These are phyloP conservation scores for Cucurbita ficifolia DNA, from an alignment of 306 rosid species.

Conservation along the genomic window DNA sequence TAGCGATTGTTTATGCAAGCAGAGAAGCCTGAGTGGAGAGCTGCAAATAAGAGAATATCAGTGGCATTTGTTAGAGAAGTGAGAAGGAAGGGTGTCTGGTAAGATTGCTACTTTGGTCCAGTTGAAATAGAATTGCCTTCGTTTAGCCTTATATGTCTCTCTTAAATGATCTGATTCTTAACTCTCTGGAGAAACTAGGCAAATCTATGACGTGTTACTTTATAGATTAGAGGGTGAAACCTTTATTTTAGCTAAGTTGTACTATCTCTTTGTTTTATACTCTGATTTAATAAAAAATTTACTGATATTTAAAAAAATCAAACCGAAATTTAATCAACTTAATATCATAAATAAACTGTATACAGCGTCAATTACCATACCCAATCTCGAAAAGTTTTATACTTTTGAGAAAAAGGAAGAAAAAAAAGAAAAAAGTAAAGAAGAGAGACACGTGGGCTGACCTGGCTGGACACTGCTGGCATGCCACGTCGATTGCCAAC, in stretches of 20 bases:
- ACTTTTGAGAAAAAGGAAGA: neutral
- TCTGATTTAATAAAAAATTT: no score
- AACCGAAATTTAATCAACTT: no score
- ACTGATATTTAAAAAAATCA: no score
- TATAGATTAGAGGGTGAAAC: no score
- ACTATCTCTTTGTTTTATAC: no score
- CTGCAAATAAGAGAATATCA: constrained; percentile 13
- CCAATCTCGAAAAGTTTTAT: neutral
- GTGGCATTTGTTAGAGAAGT: neutral
- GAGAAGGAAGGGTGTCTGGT: neutral
- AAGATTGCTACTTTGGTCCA: neutral
- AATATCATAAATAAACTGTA: no score
- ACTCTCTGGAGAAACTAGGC: neutral
- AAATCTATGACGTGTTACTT: neutral
- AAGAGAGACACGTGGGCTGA: neutral
- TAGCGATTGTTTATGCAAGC: constrained; percentile 50
- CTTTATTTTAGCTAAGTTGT: no score
- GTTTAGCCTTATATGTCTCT: neutral
- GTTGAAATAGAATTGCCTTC: neutral
- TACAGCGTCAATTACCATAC: neutral
- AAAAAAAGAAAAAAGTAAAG: neutral
- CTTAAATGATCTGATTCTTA: neutral
- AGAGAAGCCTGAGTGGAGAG: constrained; percentile 25
- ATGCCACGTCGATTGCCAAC: neutral
- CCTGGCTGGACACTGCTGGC: neutral